Evolutionary conservation across 805 yeast species (phyloP), one percentile per base, ranked within the genome.

Genomic region (Nematodospora valgi): DNA sequence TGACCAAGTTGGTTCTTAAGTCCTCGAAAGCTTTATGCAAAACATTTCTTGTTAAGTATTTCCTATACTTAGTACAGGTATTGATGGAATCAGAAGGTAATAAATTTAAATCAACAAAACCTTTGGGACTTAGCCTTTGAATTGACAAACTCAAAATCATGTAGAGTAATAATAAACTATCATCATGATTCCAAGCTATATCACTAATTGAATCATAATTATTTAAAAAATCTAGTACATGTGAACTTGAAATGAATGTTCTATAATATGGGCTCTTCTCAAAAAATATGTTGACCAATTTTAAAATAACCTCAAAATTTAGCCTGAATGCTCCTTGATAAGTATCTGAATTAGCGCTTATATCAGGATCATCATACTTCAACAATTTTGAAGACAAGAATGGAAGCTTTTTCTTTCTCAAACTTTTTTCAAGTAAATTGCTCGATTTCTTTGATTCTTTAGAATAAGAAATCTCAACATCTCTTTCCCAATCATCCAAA

Each of bases 141-240:
- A 70, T 40, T n/a, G 68, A 48, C 4, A 70, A 51, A 8, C 70
- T 54, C 20, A 74, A 48, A 15, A 74, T 58, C 69, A 71, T 68
- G 27, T 67, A 57, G 16, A 72, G 51, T 21, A 72, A 50, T 18
- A 74, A 56, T 44, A 73, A 47, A 41, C 73, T 78, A 45, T 72
- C 76, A 38, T 70, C 74, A 39, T 66, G 55, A 33, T 65, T 71
- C 77, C 78, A 71, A 13, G 56, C 59, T 28, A 50, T 43, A 28
- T 58, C 62, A 6, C 52, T 50, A 25, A 59, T 50, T 3, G 40
- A 22, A 8, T 49, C 56, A 46, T 68, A 65, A 14, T 57, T 53
- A 12, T 59, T 52, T 16, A 74, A 47, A 33, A 72, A 72, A 2
- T 53, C 52, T 4, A 67, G 34, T 1, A 70, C 47, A 6, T 54